phyloP scores from a whole-genome alignment of 2,329 filamentous ascomycete species.

The Ophiostoma sp. region DNA sequence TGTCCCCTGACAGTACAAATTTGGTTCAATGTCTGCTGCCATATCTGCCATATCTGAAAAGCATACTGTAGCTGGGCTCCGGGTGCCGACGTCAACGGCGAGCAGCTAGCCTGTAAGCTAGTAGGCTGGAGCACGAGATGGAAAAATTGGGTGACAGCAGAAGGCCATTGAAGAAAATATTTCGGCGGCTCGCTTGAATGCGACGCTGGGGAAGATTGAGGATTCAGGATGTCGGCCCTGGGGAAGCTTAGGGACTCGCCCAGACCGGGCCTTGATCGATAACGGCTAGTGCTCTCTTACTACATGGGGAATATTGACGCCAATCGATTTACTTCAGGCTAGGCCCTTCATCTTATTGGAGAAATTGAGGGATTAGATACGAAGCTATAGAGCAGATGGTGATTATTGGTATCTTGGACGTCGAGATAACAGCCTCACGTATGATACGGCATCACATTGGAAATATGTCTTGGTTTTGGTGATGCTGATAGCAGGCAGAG shows the following conservation, averaged over 20 bases:
- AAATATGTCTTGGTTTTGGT: neutral
- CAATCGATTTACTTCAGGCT: neutral
- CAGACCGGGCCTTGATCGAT: constrained; percentile 4
- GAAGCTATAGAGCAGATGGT: neutral
- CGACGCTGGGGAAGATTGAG: neutral
- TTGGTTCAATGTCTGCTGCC: neutral
- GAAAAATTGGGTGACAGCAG: neutral
- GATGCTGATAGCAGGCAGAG: neutral
- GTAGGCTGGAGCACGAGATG: neutral
- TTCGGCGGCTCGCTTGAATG: neutral
- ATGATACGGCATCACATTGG: neutral
- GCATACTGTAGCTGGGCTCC: neutral
- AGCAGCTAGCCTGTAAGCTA: constrained; percentile 4
- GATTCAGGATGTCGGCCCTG: neutral
- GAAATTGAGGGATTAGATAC: constrained; percentile 6
- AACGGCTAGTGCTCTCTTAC: neutral
- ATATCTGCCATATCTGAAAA: neutral
- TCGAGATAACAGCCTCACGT: neutral
- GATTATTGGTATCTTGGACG: neutral
- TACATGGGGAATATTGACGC: neutral
- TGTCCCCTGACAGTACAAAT: too few relatives aligned
- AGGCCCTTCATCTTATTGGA: neutral
- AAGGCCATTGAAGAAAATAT: neutral
- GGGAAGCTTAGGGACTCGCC: neutral
- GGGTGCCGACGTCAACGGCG: constrained; percentile 1